These are phyloP conservation scores for Lactarius akahatsu DNA, from an alignment of 768 basidiomycete genomes.

Conservation along the genomic window DNA sequence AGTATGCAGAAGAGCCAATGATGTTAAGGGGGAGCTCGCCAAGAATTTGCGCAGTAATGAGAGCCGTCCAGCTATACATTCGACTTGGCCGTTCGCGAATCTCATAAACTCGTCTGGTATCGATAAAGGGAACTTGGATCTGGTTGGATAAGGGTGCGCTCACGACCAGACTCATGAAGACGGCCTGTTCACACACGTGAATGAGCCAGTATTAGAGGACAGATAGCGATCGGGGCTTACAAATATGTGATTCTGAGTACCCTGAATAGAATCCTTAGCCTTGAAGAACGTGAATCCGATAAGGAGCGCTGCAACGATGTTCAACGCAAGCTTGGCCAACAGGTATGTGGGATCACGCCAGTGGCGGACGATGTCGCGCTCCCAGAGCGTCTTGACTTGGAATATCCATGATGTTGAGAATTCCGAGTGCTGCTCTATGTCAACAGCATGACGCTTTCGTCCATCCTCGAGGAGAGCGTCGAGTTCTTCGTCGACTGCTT, in stretches of 20 bases:
- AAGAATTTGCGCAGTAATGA: conserved; percentile 38
- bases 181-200: conserved; percentile 30
- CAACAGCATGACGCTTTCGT: conserved; percentile 32
- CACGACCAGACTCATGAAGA: conserved; percentile 39
- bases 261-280: conserved; percentile 39
- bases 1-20: conserved; percentile 42
- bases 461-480: conserved; percentile 45
- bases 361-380: conserved; percentile 36
- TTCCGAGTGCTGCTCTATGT: conserved; percentile 32
- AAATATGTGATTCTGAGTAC: conserved; percentile 46
- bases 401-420: conserved; percentile 43
- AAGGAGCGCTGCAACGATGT: conserved; percentile 37
- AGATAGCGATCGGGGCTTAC: conserved; percentile 31
- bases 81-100: conserved; percentile 43
- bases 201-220: not conserved
- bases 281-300: conserved; percentile 47
- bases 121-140: conserved; percentile 44
- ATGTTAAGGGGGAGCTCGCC: conserved; percentile 49
- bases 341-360: conserved; percentile 46
- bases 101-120: conserved; percentile 41
- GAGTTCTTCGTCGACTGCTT: conserved; percentile 42
- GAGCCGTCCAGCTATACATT: conserved; percentile 45
- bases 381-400: conserved; percentile 37
- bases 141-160: conserved; percentile 42
- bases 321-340: conserved; percentile 41